A percentile compares a stretch with the other conserved stretches of the same genome.
Conservation (phyloP, 176 grass and related monocot genomes). For the Ampelocalamus luodianensis region DNA sequence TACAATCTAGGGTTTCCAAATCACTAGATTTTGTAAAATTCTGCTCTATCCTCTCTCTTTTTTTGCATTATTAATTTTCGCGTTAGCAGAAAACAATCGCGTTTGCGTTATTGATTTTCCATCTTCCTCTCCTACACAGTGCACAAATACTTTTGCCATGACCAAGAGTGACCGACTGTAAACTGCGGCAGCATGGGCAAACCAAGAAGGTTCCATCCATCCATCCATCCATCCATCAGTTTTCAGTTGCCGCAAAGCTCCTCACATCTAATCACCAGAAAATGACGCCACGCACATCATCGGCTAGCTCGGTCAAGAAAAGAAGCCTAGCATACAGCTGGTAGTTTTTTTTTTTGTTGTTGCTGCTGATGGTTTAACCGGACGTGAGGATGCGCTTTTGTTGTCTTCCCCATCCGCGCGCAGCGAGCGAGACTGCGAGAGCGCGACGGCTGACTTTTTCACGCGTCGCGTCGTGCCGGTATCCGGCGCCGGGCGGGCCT, state of each 20-base stretch:
- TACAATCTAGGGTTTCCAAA: neutral
- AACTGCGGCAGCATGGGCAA: neutral
- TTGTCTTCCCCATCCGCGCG: neutral
- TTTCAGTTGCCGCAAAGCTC: constrained; percentile 15
- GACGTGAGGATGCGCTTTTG: neutral
- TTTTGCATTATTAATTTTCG: no score
- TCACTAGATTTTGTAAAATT: no score
- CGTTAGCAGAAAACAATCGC: no score
- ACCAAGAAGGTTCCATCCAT: constrained; percentile 7
- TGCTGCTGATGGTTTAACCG: neutral
- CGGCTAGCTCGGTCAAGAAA: neutral
- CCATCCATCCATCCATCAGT: constrained; percentile 4
- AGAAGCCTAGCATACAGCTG: neutral
- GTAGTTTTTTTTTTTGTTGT: neutral
- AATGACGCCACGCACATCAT: constrained; percentile 2
- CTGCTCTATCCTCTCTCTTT: no score
- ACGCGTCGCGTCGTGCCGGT: constrained; percentile 15
- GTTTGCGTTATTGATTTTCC: no score
- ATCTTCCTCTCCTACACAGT: neutral
- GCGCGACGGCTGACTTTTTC: constrained; percentile 38
- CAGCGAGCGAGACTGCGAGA: neutral
- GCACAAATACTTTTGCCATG: neutral
- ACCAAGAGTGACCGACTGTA: neutral
- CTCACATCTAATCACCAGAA: constrained; percentile 15
- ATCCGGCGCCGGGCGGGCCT: neutral